Evolutionary conservation across 2,329 filamentous ascomycete species (phyloP).

Genomic region (Xylaria sp.): DNA sequence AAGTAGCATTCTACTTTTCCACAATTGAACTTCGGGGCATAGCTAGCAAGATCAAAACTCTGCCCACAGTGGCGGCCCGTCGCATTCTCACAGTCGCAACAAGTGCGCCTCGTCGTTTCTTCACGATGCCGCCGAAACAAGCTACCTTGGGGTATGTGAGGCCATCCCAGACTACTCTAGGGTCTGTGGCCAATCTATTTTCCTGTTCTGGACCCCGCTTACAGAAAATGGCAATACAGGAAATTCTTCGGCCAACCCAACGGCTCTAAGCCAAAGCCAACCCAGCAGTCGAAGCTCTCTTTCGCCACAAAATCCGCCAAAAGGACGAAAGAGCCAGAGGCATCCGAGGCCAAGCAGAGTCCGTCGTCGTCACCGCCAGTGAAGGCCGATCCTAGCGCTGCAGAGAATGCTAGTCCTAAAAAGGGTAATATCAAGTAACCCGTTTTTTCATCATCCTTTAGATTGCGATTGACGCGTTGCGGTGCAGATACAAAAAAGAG

Average conservation of each 20-base stretch:
- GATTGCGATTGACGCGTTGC: conserved; percentile 23
- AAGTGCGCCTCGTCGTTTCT: conserved; percentile 42
- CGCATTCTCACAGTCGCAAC: conserved; percentile 42
- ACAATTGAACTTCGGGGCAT: conserved; percentile 5
- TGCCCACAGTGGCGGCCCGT: conserved; percentile 45
- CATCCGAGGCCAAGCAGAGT: conserved; percentile 36
- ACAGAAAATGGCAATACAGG: conserved; percentile 59
- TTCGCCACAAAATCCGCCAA: conserved; percentile 71
- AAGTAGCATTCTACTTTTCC: neutral
- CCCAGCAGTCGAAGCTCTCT: conserved; percentile 81
- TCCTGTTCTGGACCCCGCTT: conserved; percentile 18
- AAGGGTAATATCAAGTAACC: conserved; percentile 51
- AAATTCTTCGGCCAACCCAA: conserved; percentile 84
- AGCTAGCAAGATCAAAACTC: neutral
- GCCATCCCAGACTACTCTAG: conserved; percentile 51
- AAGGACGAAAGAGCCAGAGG: conserved; percentile 50
- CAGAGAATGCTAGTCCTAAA: conserved; percentile 54
- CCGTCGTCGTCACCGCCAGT: conserved; percentile 38
- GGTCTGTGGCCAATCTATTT: conserved; percentile 43
- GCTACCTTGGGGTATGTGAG: conserved; percentile 52
- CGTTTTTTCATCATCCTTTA: neutral
- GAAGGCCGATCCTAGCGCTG: conserved; percentile 47
- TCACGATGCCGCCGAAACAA: conserved; percentile 51
- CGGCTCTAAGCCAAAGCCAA: conserved; percentile 67
- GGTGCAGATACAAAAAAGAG: conserved; percentile 60